A percentile compares a stretch with the other conserved stretches of the same genome.
phyloP scores from a whole-genome alignment of 2,329 filamentous ascomycete genomes.

The Alternaria novae-zelandiae region DNA sequence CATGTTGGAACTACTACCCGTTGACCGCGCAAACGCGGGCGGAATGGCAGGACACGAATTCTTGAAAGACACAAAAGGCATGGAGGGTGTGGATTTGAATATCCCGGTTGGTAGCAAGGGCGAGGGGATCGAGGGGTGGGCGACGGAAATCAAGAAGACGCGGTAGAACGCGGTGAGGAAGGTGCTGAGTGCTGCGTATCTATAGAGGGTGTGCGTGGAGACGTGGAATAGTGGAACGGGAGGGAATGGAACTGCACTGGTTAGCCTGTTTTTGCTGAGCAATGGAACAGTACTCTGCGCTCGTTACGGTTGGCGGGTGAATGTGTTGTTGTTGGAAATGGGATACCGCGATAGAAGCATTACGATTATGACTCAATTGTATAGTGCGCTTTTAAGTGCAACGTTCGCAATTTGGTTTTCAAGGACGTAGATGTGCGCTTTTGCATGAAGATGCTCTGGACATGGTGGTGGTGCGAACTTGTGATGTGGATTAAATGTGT shows the following conservation, averaged over 20 bases:
- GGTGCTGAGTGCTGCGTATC: background rate
- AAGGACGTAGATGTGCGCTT: background rate
- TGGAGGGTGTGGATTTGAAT: conserved; percentile 79
- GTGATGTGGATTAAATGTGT: background rate
- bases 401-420: background rate
- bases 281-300: background rate
- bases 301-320: background rate
- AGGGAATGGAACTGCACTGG: background rate
- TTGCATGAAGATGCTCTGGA: background rate
- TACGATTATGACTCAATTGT: background rate
- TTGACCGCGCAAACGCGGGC: conserved; percentile 90
- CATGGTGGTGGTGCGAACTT: background rate
- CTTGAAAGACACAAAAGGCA: conserved; percentile 84
- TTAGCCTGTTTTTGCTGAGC: conserved; percentile 1
- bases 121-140: conserved; percentile 94
- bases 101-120: conserved; percentile 81
- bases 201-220: background rate
- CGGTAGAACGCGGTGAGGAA: conserved; percentile 25
- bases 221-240: background rate
- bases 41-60: conserved; percentile 90
- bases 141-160: conserved; percentile 76
- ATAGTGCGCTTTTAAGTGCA: background rate
- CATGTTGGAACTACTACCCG: conserved; percentile 88
- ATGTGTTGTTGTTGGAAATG: background rate
- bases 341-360: background rate